These are phyloP conservation scores for Saccharomycopsis fibuligera DNA, from an alignment of 805 yeast genomes.

Conservation along the genomic window DNA sequence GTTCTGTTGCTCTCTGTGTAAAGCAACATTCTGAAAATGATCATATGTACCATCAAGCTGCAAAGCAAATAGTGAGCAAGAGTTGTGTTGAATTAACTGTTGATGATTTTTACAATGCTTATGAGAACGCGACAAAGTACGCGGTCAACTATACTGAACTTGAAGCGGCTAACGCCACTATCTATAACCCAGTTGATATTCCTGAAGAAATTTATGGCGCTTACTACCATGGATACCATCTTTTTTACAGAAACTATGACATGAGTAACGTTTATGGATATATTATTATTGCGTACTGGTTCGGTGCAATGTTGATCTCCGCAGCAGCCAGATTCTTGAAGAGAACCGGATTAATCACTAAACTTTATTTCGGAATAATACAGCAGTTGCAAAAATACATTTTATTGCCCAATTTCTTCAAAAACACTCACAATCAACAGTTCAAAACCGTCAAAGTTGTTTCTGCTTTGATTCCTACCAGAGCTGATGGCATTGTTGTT, in stretches of 20 bases:
- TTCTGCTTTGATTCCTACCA: constrained; percentile 2
- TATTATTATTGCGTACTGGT: constrained; percentile 13
- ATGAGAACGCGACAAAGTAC: constrained; percentile 15
- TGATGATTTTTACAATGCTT: constrained; percentile 3
- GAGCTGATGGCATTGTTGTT: constrained; percentile 6
- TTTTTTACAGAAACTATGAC: constrained; percentile 4
- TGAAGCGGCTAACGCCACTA: too few relatives aligned
- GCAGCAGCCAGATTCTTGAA: neutral
- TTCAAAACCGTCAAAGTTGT: neutral
- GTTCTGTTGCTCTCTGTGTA: neutral
- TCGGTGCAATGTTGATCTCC: constrained; percentile 1
- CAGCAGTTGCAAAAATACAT: constrained; percentile 25
- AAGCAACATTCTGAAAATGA: neutral
- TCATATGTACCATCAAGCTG: too few relatives aligned
- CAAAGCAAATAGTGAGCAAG: neutral
- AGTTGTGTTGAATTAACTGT: neutral
- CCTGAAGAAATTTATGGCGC: neutral
- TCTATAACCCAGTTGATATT: neutral
- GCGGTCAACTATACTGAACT: neutral
- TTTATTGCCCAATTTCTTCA: constrained; percentile 20
- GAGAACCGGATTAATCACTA: constrained; percentile 6
- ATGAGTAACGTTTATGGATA: constrained; percentile 7
- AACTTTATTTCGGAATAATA: neutral
- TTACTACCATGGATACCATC: neutral
- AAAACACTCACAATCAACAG: constrained; percentile 8